These are phyloP conservation scores for Catenaria anguillulae DNA, from an alignment of 371 early-diverging fungal species.

Conservation along the genomic window DNA sequence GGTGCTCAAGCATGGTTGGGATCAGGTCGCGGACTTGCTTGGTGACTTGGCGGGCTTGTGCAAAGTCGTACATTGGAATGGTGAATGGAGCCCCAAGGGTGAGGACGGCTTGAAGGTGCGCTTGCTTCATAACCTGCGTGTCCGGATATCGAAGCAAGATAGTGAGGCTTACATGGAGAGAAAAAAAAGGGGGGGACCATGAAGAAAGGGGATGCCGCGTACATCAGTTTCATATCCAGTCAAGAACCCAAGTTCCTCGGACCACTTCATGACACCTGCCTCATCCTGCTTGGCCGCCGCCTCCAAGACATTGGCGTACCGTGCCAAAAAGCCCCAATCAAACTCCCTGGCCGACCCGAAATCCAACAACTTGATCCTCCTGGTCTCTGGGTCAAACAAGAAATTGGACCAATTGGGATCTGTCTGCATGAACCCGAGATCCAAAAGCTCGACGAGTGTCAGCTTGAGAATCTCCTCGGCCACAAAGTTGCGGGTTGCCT, in stretches of 20 bases:
- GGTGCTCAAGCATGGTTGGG: slow-evolving; percentile 82
- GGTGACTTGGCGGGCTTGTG: slow-evolving; percentile 55
- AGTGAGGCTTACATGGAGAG: no score
- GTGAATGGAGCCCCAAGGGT: slow-evolving; percentile 76
- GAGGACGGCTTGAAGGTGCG: slow-evolving; percentile 79
- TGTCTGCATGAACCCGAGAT: slow-evolving; percentile 91
- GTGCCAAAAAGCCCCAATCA: slow-evolving; percentile 47
- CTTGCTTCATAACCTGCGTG: slow-evolving; percentile 67
- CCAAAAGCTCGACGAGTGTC: slow-evolving; percentile 78
- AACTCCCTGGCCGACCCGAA: slow-evolving; percentile 90
- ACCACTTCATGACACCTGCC: slow-evolving; percentile 56
- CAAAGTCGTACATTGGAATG: slow-evolving; percentile 54
- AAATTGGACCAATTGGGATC: slow-evolving; percentile 98
- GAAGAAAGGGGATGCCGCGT: no score
- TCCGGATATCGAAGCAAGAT: no score
- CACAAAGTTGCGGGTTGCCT: slow-evolving; percentile 50
- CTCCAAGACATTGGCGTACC: slow-evolving; percentile 57
- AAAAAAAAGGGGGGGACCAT: no score
- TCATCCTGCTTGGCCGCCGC: slow-evolving; percentile 61
- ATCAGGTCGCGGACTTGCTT: slow-evolving; percentile 65
- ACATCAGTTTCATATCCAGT: slow-evolving; percentile 85
- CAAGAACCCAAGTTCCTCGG: slow-evolving; percentile 69
- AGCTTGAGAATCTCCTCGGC: slow-evolving; percentile 51
- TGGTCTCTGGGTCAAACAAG: slow-evolving; percentile 51
- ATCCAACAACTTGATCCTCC: slow-evolving; percentile 69